Evolutionary conservation across 2,329 filamentous ascomycete genomes (phyloP), one percentile per base, ranked within the genome.

Genomic region (Periconia macrospinosa): DNA sequence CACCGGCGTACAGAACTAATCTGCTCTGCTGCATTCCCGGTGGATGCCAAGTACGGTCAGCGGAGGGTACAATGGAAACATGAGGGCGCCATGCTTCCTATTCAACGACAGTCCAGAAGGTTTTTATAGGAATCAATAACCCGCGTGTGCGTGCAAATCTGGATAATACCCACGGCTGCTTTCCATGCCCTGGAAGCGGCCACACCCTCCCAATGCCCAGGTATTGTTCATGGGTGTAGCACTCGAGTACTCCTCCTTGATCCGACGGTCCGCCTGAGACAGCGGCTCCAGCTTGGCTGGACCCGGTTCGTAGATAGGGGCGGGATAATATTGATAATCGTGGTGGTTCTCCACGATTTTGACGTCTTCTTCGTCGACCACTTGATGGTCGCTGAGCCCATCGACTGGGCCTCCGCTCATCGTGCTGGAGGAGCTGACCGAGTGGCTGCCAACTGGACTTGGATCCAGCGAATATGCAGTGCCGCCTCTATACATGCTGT

Each of bases 291-390:
- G 44, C 49, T 74, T 75, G 17, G 63, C 14, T 6, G 65, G 68
- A 6, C 76, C 62, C 5, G 60, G 67, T 47, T 80, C 76, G 60
- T 78, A 79, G 33, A 80, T 68, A 1, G 77, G 66, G 3, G 68
- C 66, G 1, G 78, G 76, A 37, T 75, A 78, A 65, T 81, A 80
- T n/a, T 75, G 74, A 58, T 81, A 81, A 14, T 75, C 75, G 18
- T 76, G 71, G 35, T 68, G 71, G 9, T 67, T 63, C 20, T 78
- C 76, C 42, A 78, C 75, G 54, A 74, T 68, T 60, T 75, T 75
- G 6, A 47, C 52, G 37, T 75, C 72, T 7, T 72, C 68, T 13
- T 72, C 70, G 18, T 73, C 70, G 15, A 67, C 63, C 58, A 75
- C 71, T 33, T 76, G 69, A 41, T 78, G 75, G 30, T 77, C 72